Base-by-base conservation (phyloP, 306 rosid genomes). In the Hippophae rhamnoides region DNA sequence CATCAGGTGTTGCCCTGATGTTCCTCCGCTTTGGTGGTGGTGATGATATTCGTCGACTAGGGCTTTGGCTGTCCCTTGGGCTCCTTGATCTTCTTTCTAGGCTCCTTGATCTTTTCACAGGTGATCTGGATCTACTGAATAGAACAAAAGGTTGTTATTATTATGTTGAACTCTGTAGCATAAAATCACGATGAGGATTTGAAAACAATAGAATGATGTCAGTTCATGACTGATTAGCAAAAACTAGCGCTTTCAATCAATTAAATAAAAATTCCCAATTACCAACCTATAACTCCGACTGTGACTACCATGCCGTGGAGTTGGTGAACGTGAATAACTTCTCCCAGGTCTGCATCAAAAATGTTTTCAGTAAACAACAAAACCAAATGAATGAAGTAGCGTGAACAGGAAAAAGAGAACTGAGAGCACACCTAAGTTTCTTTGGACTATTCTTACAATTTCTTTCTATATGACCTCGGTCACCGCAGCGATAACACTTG, bases 361-460 rank as follows among this genome's bases (percentile, higher is more conserved):
- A 47, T 14, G 7, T 52, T 27, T 43, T 0, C 5, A 3, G 27
- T 12, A 25, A 13, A 27, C 7, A 40, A 52, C 38, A 41, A 61
- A 41, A n/a, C 9, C 27, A 57, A 7, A 9, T 9, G 3, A 13
- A 18, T 25, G 12, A 41, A 7, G 13, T 5, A 0, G 13, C 2
- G 6, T 5, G 13, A 25, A 0, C 26, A 2, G 41, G 13, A 0
- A 11, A 41, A 41, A 56, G 42, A 50, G 14, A 13, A 57, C 8
- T 43, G 13, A 66, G 31, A 8, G 8, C 63, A 60, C 13, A 79
- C 78, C 60, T 68, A 23, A 70, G 12, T 64, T 79, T 75, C 71
- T 79, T 79, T 0, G 84, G 84, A 66, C 80, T 79, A 50, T 79
- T 79, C 69, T 79, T 76, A 65, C 84, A 79, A 42, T 79, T 75